Evolutionary conservation across 2,329 filamentous ascomycete species (phyloP).

Genomic region (Ascocoryne sarcoides): DNA sequence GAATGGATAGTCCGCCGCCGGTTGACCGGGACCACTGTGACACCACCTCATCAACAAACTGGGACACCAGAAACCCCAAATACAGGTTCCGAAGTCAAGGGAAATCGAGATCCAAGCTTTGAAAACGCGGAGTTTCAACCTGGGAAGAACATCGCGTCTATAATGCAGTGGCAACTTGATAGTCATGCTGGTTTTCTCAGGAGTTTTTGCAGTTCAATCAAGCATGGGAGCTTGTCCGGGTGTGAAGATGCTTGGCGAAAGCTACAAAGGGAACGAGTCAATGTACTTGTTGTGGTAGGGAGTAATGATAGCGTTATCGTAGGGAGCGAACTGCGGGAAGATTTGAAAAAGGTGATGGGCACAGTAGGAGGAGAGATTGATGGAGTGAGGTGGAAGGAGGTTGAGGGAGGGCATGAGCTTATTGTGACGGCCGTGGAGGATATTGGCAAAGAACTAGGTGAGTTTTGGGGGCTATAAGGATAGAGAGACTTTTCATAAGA

Average conservation of each 20-base stretch:
- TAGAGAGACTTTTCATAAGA: no score
- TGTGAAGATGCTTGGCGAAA: conserved; percentile 43
- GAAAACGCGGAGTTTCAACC: conserved; percentile 17
- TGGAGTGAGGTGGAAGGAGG: conserved; percentile 40
- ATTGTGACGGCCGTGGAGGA: neutral
- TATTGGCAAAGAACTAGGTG: neutral
- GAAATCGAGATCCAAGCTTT: conserved; percentile 11
- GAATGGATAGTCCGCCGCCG: conserved; percentile 12
- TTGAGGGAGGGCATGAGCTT: conserved; percentile 52
- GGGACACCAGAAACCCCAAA: conserved; percentile 7
- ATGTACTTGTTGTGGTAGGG: conserved; percentile 40
- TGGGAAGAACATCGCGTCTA: conserved; percentile 15
- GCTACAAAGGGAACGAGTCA: conserved; percentile 38
- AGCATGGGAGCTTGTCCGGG: conserved; percentile 43
- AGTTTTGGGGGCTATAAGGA: neutral
- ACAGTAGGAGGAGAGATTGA: no score
- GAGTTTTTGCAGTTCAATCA: conserved; percentile 50
- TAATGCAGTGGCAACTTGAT: conserved; percentile 48
- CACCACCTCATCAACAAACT: conserved; percentile 1
- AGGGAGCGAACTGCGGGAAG: conserved; percentile 30
- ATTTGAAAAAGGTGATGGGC: conserved; percentile 15
- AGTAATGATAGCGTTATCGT: conserved; percentile 44
- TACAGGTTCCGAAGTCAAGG: conserved; percentile 13
- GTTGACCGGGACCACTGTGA: conserved; percentile 5
- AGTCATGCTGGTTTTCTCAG: conserved; percentile 50